Percentiles rank a stretch among this genome's conserved stretches.
These are phyloP conservation scores for Sporothrix globosa DNA, from an alignment of 2,329 filamentous ascomycete species.

Conservation along the genomic window DNA sequence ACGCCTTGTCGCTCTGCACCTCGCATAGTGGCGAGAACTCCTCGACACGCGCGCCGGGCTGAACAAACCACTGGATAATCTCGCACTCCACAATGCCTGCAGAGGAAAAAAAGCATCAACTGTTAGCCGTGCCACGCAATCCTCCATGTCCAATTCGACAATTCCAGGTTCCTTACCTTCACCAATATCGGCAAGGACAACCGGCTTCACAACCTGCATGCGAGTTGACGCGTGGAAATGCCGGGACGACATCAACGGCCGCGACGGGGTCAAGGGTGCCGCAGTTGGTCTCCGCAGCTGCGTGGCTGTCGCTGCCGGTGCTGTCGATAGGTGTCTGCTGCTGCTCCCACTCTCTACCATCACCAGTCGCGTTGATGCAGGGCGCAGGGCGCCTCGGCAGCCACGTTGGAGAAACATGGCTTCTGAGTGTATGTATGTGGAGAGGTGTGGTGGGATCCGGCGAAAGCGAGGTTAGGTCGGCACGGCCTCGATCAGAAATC, in stretches of 20 bases:
- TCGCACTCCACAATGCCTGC: slow-evolving; percentile 96
- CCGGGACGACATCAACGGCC: slow-evolving; percentile 40
- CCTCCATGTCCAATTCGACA: slow-evolving; percentile 39
- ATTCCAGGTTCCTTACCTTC: slow-evolving; percentile 60
- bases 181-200: slow-evolving; percentile 81
- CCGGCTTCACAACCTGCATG: slow-evolving; percentile 70
- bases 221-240: slow-evolving; percentile 57
- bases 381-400: slow-evolving; percentile 52
- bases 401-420: slow-evolving; percentile 60
- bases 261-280: background rate
- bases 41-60: slow-evolving; percentile 91
- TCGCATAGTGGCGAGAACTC: slow-evolving; percentile 98
- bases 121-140: background rate
- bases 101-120: background rate
- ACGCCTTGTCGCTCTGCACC: slow-evolving; percentile 96
- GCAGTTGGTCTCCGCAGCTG: slow-evolving; percentile 12
- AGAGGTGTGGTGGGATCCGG: background rate
- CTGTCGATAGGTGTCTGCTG: slow-evolving; percentile 4
- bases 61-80: slow-evolving; percentile 99
- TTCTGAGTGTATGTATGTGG: slow-evolving; percentile 20
- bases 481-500: background rate
- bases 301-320: background rate
- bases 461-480: background rate
- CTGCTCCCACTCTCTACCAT: slow-evolving; percentile 17
- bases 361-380: slow-evolving; percentile 40